Percentiles rank a stretch among this genome's conserved stretches.
Conservation (phyloP, 2,329 filamentous ascomycete genomes). For the Xylariaceae sp. region DNA sequence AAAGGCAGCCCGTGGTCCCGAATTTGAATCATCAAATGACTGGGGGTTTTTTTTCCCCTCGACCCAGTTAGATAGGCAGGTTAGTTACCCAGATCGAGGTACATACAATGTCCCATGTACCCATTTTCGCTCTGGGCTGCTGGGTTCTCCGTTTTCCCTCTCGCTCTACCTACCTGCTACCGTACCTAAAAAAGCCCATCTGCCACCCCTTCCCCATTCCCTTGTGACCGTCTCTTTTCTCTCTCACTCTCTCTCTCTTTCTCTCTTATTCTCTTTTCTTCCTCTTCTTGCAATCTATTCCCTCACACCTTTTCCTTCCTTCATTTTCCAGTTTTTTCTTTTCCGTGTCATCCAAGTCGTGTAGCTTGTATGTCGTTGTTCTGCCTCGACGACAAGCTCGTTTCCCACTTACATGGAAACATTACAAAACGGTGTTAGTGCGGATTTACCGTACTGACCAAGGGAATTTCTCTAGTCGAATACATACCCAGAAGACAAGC, state of each 20-base stretch:
- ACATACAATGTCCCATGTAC: slow-evolving; percentile 24
- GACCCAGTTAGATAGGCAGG: neutral
- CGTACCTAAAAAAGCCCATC: slow-evolving; percentile 36
- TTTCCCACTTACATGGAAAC: slow-evolving; percentile 25
- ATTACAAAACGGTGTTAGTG: slow-evolving; percentile 31
- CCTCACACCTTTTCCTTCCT: slow-evolving; percentile 5
- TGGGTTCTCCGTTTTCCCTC: slow-evolving; percentile 23
- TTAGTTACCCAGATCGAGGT: slow-evolving; percentile 5
- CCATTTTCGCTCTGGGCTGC: slow-evolving; percentile 28
- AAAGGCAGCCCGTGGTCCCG: neutral
- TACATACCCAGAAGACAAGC: neutral
- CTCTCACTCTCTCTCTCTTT: no score
- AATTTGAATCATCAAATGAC: neutral
- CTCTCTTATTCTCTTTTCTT: slow-evolving; percentile 9
- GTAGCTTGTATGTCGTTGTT: slow-evolving; percentile 11
- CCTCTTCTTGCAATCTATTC: slow-evolving; percentile 10
- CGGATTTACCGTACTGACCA: slow-evolving; percentile 12
- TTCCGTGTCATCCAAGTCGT: neutral
- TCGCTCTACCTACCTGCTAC: no score
- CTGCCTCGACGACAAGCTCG: slow-evolving; percentile 12
- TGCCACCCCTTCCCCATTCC: slow-evolving; percentile 38
- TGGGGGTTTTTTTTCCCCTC: neutral
- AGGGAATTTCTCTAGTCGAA: neutral
- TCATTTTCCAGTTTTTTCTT: slow-evolving; percentile 4
- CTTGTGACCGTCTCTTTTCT: slow-evolving; percentile 31